These are phyloP conservation scores for Sphaerulina musiva DNA, from an alignment of 2,329 filamentous ascomycete species.

Conservation along the genomic window DNA sequence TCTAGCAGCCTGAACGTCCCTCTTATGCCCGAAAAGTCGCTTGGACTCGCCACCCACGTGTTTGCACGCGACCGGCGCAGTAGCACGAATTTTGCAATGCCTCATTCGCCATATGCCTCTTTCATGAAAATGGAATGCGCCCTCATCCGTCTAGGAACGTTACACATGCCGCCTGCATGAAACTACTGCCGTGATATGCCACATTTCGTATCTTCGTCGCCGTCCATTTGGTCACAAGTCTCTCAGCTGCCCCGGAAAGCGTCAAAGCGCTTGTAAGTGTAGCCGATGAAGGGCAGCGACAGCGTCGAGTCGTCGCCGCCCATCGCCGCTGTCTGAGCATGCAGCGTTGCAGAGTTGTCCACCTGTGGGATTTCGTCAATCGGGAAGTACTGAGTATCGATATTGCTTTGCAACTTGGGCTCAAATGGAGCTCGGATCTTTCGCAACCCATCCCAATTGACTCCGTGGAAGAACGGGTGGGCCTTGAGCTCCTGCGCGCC, in stretches of 20 bases:
- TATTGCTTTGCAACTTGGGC: constrained; percentile 83
- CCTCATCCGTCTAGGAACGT: not conserved
- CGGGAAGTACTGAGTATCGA: constrained; percentile 97
- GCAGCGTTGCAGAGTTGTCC: constrained; percentile 80
- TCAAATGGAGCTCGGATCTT: constrained; percentile 94
- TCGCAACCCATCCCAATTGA: constrained; percentile 88
- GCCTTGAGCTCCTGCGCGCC: constrained; percentile 88
- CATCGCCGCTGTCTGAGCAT: constrained; percentile 69
- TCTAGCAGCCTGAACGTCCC: not conserved
- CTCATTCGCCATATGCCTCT: not conserved
- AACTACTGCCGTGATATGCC: not conserved
- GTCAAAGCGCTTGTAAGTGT: constrained; percentile 96
- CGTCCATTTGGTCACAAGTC: not conserved
- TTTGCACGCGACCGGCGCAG: constrained; percentile 5
- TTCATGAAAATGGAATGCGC: not conserved
- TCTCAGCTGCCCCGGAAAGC: constrained; percentile 46
- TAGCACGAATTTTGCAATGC: not conserved
- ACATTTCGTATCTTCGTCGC: not conserved
- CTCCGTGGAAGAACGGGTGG: constrained; percentile 93
- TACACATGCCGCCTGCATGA: not conserved
- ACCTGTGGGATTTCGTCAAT: constrained; percentile 98
- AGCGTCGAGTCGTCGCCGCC: constrained; percentile 82
- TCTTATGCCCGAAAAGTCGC: not conserved
- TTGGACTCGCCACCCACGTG: not conserved
- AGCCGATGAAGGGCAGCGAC: constrained; percentile 91